phyloP scores from a whole-genome alignment of 140 eudicot genomes.

The Bidens hawaiensis region DNA sequence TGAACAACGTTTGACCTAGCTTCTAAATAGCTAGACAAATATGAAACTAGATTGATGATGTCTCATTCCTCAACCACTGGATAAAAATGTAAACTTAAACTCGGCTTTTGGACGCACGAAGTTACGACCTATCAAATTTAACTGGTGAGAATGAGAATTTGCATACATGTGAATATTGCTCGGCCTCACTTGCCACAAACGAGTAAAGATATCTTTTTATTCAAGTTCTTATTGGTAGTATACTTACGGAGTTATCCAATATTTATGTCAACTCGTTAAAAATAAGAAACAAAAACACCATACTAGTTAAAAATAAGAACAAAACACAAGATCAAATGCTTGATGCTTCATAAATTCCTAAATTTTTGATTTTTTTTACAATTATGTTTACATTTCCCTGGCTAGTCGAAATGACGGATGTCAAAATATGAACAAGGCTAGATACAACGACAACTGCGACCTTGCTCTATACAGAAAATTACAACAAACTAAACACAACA shows the following conservation, averaged over 20 bases:
- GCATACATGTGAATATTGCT: too few relatives aligned
- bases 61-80: too few relatives aligned
- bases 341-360: constrained; percentile 18
- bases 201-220: neutral
- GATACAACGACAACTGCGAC: constrained; percentile 44
- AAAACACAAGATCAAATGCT: constrained; percentile 18
- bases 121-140: too few relatives aligned
- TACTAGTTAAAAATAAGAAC: neutral
- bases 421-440: constrained; percentile 78
- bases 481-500: constrained; percentile 26
- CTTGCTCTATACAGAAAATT: constrained; percentile 73
- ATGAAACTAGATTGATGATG: too few relatives aligned
- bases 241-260: too few relatives aligned
- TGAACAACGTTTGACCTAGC: too few relatives aligned
- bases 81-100: too few relatives aligned
- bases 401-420: constrained; percentile 39
- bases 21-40: too few relatives aligned
- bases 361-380: constrained; percentile 31
- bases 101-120: too few relatives aligned
- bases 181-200: neutral
- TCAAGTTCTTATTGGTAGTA: neutral
- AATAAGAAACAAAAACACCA: neutral
- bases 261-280: too few relatives aligned
- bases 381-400: constrained; percentile 33
- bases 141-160: too few relatives aligned